Evolutionary conservation across 108 stramenopile species (phyloP), one percentile per base, ranked within the genome.

Genomic region (Skeletonema menzelii): DNA sequence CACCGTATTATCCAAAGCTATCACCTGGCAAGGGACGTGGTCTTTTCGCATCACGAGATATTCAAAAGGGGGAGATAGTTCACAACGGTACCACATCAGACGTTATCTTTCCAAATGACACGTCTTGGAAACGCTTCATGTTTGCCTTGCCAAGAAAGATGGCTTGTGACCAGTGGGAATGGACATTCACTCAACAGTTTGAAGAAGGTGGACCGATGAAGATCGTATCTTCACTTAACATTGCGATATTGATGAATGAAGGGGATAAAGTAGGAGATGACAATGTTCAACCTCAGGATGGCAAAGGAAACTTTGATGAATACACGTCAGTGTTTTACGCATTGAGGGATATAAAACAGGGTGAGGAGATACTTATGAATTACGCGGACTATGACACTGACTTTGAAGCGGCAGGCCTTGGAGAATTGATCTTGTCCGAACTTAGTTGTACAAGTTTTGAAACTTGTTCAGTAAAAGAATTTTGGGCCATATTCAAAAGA

Each of bases 21-120:
- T 22, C 65, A 8, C 40, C 38, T 0, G 64, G 46, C 3, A 53
- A 66, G 15, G 71, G 71, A 47, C 26, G 71, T 24, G 71, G 71
- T 4, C 13, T 72, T 3, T 72, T 72, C 10, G 71, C 71, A 17
- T 17, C 38, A n/a, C 10, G 61, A 55, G 65, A 72, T 24, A 72
- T 72, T 22, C 14, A 46, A 27, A 46, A 49, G 44, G 71, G 71
- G 4, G 40, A 64, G 22, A 17, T 72, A 24, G 13, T 72, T 40
- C 61, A 55, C 46, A 27, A 61, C 11, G 71, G 60, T 7, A 65
- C 37, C 8, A 27, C 22, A 14, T 31, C 27, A 13, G 57, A 58
- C 3, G 5, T 58, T 13, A 15, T 58, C 12, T 72, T 72, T 30
- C 19, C 64, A 0, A 28, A 22, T 14, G 71, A 14, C 15, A 19